These are phyloP conservation scores for Xylaria curta DNA, from an alignment of 495 filamentous ascomycete species.

Conservation along the genomic window DNA sequence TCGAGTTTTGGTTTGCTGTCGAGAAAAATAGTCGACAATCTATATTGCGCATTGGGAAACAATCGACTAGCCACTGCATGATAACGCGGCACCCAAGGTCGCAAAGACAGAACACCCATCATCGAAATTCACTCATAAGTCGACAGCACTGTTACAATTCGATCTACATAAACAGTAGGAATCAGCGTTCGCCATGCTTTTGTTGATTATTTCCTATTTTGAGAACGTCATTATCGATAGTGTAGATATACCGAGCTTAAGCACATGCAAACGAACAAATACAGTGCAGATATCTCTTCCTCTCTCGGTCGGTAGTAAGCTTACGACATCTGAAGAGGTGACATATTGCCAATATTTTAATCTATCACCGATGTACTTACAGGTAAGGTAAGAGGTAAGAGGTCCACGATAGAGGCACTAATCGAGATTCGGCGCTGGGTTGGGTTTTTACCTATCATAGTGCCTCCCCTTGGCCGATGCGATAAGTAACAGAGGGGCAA, in stretches of 20 bases:
- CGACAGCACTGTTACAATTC: background rate
- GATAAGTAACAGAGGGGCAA: conserved; percentile 12
- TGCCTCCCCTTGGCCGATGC: background rate
- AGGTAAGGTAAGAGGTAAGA: background rate
- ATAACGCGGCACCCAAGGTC: background rate
- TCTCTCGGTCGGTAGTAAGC: background rate
- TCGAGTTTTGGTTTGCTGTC: background rate
- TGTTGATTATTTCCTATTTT: background rate
- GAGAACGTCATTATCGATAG: background rate
- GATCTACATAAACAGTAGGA: background rate
- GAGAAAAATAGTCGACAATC: background rate
- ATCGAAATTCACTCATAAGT: background rate
- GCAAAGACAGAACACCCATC: background rate
- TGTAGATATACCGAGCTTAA: no score
- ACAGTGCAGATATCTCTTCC: background rate
- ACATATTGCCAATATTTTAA: background rate
- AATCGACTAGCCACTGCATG: background rate
- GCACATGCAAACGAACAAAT: no score
- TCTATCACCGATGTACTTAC: no score
- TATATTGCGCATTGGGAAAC: background rate
- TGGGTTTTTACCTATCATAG: background rate
- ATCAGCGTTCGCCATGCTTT: background rate
- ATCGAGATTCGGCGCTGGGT: conserved; percentile 2
- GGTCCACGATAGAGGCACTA: background rate
- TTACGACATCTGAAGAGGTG: background rate